These are phyloP conservation scores for Fusarium sp. DNA, from an alignment of 2,329 filamentous ascomycete species.

Conservation along the genomic window DNA sequence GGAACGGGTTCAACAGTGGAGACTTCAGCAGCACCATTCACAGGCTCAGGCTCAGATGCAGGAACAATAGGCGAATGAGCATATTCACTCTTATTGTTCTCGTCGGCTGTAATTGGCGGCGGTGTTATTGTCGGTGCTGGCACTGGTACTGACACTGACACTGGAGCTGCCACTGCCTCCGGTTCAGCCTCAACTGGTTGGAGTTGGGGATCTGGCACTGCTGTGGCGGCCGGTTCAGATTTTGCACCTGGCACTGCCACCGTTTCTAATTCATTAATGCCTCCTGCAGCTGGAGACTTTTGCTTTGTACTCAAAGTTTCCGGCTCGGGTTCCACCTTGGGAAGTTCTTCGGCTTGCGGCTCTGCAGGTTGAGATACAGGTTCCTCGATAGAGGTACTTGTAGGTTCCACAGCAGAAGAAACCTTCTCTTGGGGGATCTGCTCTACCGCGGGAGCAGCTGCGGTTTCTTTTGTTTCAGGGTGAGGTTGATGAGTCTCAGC, in stretches of 20 bases:
- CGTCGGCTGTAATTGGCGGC: background rate
- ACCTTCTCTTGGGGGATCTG: conserved; percentile 9
- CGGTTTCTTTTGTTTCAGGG: conserved; percentile 2
- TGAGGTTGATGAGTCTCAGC: background rate
- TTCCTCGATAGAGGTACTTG: conserved; percentile 27
- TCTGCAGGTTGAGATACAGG: conserved; percentile 30
- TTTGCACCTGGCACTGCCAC: conserved; percentile 4
- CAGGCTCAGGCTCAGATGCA: conserved; percentile 3
- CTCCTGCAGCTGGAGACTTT: conserved; percentile 2
- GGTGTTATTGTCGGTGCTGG: conserved; percentile 1
- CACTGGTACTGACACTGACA: background rate
- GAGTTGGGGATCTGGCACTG: background rate
- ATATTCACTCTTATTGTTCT: conserved; percentile 17
- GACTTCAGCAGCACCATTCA: conserved; percentile 15
- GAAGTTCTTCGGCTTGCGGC: conserved; percentile 26
- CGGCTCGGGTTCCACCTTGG: conserved; percentile 35
- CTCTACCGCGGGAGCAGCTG: conserved; percentile 7
- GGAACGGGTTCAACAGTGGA: conserved; percentile 6
- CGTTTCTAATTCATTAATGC: background rate
- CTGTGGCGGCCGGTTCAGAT: conserved; percentile 5
- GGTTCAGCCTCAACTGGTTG: background rate
- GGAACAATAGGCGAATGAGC: conserved; percentile 17
- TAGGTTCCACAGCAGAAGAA: conserved; percentile 25
- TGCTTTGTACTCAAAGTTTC: conserved; percentile 18
- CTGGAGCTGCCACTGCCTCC: background rate